Evolutionary conservation across 208 protist genomes (phyloP), one percentile per base, ranked within the genome.

Genomic region (Naegleria fowleri): DNA sequence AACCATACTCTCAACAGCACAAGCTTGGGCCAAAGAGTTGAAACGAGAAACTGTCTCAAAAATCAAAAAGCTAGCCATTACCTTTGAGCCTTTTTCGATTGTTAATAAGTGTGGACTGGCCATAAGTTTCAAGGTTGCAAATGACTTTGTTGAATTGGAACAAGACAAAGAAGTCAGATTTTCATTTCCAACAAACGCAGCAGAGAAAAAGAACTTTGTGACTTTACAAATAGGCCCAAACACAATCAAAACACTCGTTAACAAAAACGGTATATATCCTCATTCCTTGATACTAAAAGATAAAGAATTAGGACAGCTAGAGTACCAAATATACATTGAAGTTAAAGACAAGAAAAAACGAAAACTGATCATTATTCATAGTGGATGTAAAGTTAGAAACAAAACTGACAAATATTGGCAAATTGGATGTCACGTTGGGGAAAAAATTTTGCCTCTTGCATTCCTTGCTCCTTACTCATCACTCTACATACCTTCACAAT

Each of bases 361-460:
- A 40, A 89, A 89, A 40, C 3, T 67, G 6, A 67, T 67, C 25
- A 89, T 40, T 38, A 25, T 89, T n/a, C 86, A 89, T 67, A 41
- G 36, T 33, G 86, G 86, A 43, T 39, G 6, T 55, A 55, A 67
- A 67, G 39, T 89, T 40, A 5, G 6, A 67, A 89, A 89, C 25
- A 52, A 67, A 41, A 67, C 86, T 29, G 41, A 39, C 15, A 16
- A 25, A 41, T 22, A 16, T n/a, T 89, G 41, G 41, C 19, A 87
- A 48, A 33, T 87, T 16, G 84, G 84, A n/a, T n/a, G 36, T 22
- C 19, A 33, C 1, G 13, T 48, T 87, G 13, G 39, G 0, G 41
- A 87, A 52, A 13, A 48, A 87, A 15, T 87, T n/a, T 0, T 25
- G 13, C n/a, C 84, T n/a, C 19, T 87, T 55, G 40, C 9, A 38